A percentile compares a stretch with the other conserved stretches of the same genome.
Conservation (phyloP, 345 rosid species). For the Salix arbutifolia region DNA sequence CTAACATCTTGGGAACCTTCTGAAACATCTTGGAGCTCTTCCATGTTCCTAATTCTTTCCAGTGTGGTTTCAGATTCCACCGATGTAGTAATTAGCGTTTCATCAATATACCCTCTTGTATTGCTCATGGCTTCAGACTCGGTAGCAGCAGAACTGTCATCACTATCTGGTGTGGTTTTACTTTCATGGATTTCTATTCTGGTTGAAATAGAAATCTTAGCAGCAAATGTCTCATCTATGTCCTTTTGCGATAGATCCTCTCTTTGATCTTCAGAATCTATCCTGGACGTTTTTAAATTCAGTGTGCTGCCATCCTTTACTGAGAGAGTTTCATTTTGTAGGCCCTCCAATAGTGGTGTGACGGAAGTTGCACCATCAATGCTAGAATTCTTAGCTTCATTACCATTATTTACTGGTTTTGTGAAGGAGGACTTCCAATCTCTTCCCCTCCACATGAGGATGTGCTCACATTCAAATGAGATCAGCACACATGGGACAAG, state of each 20-base stretch:
- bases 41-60: constrained; percentile 7
- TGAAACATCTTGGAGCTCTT: constrained; percentile 16
- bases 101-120: constrained; percentile 7
- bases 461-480: constrained; percentile 72
- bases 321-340: constrained; percentile 19
- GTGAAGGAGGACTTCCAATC: constrained; percentile 59
- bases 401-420: constrained; percentile 27
- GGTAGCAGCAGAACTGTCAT: constrained; percentile 2
- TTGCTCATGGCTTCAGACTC: constrained; percentile 21
- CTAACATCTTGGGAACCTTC: constrained; percentile 25
- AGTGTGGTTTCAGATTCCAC: constrained; percentile 3
- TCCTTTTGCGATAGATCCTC: constrained; percentile 3
- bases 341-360: constrained; percentile 25
- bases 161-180: not conserved
- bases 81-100: constrained; percentile 9
- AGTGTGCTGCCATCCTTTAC: constrained; percentile 6
- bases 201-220: constrained; percentile 16
- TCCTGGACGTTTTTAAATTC: not conserved
- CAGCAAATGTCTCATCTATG: not conserved
- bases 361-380: constrained; percentile 19
- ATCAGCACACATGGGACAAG: constrained; percentile 82
- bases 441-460: constrained; percentile 82
- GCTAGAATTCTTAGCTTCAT: constrained; percentile 19
- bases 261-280: constrained; percentile 22
- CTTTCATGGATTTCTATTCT: constrained; percentile 2